These are phyloP conservation scores for Termitomyces sp. DNA, from an alignment of 768 basidiomycete species.

Conservation along the genomic window DNA sequence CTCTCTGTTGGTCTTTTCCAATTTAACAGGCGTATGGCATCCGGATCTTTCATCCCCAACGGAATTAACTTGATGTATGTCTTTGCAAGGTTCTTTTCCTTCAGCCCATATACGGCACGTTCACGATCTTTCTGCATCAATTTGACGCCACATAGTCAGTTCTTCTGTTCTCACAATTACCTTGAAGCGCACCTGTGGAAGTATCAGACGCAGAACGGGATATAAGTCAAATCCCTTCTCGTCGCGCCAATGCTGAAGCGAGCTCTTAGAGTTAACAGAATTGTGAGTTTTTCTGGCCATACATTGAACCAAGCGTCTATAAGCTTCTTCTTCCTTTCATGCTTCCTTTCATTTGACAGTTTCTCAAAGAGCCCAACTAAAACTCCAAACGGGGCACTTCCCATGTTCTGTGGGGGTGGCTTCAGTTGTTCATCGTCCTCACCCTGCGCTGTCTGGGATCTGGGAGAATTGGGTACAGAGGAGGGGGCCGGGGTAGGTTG, in stretches of 20 bases:
- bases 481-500: slow-evolving; percentile 66
- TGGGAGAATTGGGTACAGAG: slow-evolving; percentile 47
- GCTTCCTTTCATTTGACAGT: slow-evolving; percentile 66
- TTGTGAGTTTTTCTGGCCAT: slow-evolving; percentile 23
- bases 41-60: slow-evolving; percentile 71
- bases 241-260: slow-evolving; percentile 72
- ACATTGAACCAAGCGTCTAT: slow-evolving; percentile 81
- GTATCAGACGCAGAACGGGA: slow-evolving; percentile 81
- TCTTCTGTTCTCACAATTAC: not conserved
- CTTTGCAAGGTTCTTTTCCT: slow-evolving; percentile 93
- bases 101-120: slow-evolving; percentile 87
- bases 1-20: slow-evolving; percentile 84
- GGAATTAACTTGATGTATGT: slow-evolving; percentile 88
- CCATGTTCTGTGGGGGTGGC: slow-evolving; percentile 58
- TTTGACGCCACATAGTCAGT: not conserved
- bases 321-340: slow-evolving; percentile 65
- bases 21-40: slow-evolving; percentile 76
- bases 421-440: slow-evolving; percentile 22
- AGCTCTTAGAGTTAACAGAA: slow-evolving; percentile 9
- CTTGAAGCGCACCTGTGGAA: slow-evolving; percentile 68
- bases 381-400: slow-evolving; percentile 65
- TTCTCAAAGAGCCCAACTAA: slow-evolving; percentile 72
- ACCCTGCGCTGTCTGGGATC: slow-evolving; percentile 5
- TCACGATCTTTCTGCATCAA: slow-evolving; percentile 82
- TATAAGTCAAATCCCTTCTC: slow-evolving; percentile 86